Evolutionary conservation across 257 asterid genomes (phyloP).

Genomic region (Gardenia jasminoides): DNA sequence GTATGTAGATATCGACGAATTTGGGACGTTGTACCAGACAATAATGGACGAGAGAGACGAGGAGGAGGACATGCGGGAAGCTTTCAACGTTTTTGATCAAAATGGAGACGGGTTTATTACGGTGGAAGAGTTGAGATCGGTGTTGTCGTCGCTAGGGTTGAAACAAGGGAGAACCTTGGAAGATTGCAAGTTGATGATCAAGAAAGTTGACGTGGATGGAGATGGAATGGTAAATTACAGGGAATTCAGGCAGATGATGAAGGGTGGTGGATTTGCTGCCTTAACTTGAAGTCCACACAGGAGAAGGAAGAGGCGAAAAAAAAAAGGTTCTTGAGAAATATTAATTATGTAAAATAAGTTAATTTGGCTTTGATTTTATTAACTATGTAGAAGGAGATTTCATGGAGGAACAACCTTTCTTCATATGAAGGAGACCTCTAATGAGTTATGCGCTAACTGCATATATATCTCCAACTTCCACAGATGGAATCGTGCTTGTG

Average conservation of each 20-base stretch:
- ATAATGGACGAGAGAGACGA: constrained; percentile 36
- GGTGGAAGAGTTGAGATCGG: constrained; percentile 43
- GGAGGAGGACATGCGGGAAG: constrained; percentile 40
- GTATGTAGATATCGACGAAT: constrained; percentile 39
- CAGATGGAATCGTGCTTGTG: constrained; percentile 6
- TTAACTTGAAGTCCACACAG: constrained; percentile 14
- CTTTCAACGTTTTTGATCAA: constrained; percentile 45
- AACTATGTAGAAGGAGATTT: background rate
- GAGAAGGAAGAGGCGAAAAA: background rate
- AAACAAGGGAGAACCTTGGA: constrained; percentile 38
- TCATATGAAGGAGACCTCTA: background rate
- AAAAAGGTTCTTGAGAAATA: background rate
- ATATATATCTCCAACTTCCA: constrained; percentile 5
- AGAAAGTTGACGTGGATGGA: constrained; percentile 43
- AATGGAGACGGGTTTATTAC: constrained; percentile 42
- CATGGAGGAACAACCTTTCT: background rate
- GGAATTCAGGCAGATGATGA: constrained; percentile 48
- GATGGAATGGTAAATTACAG: constrained; percentile 41
- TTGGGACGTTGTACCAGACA: constrained; percentile 35
- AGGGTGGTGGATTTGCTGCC: constrained; percentile 45
- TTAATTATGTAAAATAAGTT: background rate
- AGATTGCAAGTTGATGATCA: constrained; percentile 39
- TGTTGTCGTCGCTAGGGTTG: constrained; percentile 34
- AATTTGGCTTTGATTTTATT: background rate
- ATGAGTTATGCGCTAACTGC: constrained; percentile 2